A percentile compares a stretch with the other conserved stretches of the same genome.
Conservation (phyloP, 441 rosid genomes). For the Geranium incanum region DNA sequence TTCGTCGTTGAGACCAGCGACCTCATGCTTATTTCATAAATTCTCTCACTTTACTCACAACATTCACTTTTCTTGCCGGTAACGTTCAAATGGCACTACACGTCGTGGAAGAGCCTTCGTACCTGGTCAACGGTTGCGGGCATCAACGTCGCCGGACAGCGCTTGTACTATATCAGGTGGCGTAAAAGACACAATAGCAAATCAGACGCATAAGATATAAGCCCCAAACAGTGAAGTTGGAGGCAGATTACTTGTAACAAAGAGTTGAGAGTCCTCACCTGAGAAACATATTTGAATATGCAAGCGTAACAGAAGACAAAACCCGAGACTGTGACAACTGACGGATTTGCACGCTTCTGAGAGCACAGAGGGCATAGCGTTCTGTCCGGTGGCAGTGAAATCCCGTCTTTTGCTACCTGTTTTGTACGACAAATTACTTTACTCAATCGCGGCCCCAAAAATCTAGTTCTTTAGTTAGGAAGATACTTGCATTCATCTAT, state of each 20-base stretch:
- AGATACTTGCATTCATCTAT: background rate
- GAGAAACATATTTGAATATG: conserved; percentile 80
- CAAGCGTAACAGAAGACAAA: conserved; percentile 95
- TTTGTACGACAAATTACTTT: conserved; percentile 1
- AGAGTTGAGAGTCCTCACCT: conserved; percentile 40
- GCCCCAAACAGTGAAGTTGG: no score
- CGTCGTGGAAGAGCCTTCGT: conserved; percentile 86
- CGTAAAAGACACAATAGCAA: conserved; percentile 7
- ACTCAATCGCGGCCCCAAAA: no score
- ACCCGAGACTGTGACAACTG: conserved; percentile 84
- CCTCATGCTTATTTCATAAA: no score
- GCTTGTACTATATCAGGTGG: conserved; percentile 45
- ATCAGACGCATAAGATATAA: no score
- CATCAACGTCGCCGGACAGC: conserved; percentile 85
- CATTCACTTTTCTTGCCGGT: no score
- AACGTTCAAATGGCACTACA: conserved; percentile 25
- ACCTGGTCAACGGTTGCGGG: conserved; percentile 71
- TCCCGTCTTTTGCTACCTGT: conserved; percentile 87
- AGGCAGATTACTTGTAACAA: no score
- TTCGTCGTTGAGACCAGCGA: no score
- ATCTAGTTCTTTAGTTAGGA: no score
- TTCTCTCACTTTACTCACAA: background rate
- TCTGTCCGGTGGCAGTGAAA: conserved; percentile 67
- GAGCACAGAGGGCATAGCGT: conserved; percentile 88
- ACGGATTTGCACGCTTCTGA: conserved; percentile 92